Conservation (phyloP, 352 stramenopile genomes). For the Blastocystis sp. region DNA sequence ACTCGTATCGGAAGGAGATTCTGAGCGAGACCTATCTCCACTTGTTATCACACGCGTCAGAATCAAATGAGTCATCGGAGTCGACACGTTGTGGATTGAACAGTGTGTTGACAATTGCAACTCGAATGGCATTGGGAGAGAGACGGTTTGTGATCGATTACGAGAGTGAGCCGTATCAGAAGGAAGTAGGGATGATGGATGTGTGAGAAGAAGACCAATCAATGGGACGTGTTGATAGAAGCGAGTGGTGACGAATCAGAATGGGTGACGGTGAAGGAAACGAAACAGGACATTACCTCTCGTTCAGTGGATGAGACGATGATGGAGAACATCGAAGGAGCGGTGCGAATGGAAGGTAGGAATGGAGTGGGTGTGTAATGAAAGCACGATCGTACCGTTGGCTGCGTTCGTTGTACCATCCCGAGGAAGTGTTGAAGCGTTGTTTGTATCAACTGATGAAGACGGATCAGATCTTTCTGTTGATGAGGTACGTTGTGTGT, state of each 20-base stretch:
- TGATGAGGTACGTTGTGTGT: neutral
- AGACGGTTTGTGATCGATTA: neutral
- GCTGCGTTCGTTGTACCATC: no score
- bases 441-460: neutral
- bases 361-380: neutral
- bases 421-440: no score
- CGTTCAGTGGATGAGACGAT: neutral
- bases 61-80: neutral
- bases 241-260: neutral
- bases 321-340: neutral
- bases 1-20: slow-evolving; percentile 10
- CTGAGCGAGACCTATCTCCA: neutral
- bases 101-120: neutral
- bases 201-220: neutral
- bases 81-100: neutral
- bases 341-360: neutral
- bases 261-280: neutral
- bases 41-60: neutral
- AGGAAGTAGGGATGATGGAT: neutral
- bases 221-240: neutral
- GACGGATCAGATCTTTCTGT: neutral
- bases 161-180: neutral
- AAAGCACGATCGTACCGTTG: neutral
- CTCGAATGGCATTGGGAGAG: neutral
- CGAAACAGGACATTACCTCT: neutral